Evolutionary conservation across 441 rosid genomes (phyloP), one percentile per base, ranked within the genome.

Genomic region (Biscutella laevigata): DNA sequence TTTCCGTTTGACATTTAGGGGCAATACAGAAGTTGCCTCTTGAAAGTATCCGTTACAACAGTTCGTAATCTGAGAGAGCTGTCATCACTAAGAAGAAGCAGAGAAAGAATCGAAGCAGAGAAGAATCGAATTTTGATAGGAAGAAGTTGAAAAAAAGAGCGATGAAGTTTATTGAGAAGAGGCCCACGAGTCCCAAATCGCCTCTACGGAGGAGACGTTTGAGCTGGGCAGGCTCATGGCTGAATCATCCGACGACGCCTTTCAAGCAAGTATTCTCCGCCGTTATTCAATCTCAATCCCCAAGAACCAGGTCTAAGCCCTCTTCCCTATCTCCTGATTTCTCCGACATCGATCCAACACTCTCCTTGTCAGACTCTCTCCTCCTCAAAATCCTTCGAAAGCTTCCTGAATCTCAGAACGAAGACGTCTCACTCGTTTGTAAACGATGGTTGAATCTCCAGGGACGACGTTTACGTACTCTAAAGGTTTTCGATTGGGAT

Each of bases 11-110:
- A n/a, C n/a, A n/a, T n/a, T n/a, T n/a, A n/a, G n/a, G n/a, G n/a
- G n/a, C n/a, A n/a, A n/a, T n/a, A n/a, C n/a, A n/a, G n/a, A n/a
- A n/a, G n/a, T n/a, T n/a, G n/a, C n/a, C n/a, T n/a, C n/a, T n/a
- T n/a, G n/a, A 30, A 53, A 53, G 66, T 66, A 53, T 66, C 71
- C 71, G 71, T 66, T 66, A 7, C 66, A 66, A 55, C 57, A 55
- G 68, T 63, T 54, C n/a, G 24, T 29, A 29, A 38, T 16, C 54
- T 26, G 11, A 26, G 14, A 49, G 16, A 43, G 22, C 43, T 36
- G 29, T 55, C 35, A 44, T n/a, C 44, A 13, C 7, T 16, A 8
- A 44, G 24, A 11, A 15, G 42, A 19, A 27, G 40, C n/a, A n/a
- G n/a, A n/a, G n/a, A n/a, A n/a, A n/a, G n/a, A n/a, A n/a, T n/a